Evolutionary conservation across 176 grass and related monocot species (phyloP), one percentile per base, ranked within the genome.

Genomic region (Canna indica): DNA sequence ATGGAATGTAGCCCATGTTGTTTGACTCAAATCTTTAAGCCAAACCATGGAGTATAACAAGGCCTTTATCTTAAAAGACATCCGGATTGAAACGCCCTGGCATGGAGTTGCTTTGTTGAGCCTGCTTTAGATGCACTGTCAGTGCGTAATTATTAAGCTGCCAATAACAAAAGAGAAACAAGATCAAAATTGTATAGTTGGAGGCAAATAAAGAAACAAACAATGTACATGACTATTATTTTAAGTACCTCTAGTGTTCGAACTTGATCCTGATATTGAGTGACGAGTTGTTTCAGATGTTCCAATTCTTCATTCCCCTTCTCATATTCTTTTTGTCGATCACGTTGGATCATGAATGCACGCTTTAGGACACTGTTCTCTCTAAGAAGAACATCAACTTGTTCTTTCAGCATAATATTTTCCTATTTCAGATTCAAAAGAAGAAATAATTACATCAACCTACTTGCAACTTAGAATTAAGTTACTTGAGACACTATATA

Each of bases 291-390:
- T 59, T 87, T 96, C 72, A 96, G 42, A 62, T 88, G 78, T 34
- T 86, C 72, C 71, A 86, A 42, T 64, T 96, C 88, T 71, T 84
- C 76, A 29, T 18, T 77, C 56, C 65, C 85, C 67, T 74, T 83
- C 0, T 86, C 85, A 3, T 86, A 70, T 64, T 91, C 88, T 52
- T 87, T 87, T 64, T 88, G 87, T 8, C 80, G 84, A 11, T 84
- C 88, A 73, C 91, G 69, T 67, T 91, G 88, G 50, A 96, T 91
- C n/a, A 85, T 50, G 52, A 91, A 77, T 5, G 85, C 91, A 76
- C 75, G 81, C 76, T 91, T 96, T n/a, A 96, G 80, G 73, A 91
- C 81, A 69, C 32, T 53, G 53, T 91, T 96, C 61, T 96, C 91
- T 35, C 56, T 74, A 8, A 77, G 34, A 4, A 84, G 28, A 27